Conservation (phyloP, 805 yeast genomes). For the Candida multigemmis region DNA sequence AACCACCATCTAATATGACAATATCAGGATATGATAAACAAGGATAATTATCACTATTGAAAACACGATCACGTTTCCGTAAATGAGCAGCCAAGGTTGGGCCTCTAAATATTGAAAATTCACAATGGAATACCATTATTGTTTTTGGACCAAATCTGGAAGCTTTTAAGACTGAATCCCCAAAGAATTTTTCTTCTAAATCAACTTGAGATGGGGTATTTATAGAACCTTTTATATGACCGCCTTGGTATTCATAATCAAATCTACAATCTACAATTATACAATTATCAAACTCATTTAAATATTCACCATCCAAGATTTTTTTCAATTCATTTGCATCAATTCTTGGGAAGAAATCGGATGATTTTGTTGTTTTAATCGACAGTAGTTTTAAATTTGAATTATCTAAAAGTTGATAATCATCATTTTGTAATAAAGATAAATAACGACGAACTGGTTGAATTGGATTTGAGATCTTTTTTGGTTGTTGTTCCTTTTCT, state of each 20-base stretch:
- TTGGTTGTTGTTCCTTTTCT: too few species aligned
- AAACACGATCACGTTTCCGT: constrained; percentile 70
- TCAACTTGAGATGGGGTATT: constrained; percentile 67
- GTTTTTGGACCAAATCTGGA: constrained; percentile 22
- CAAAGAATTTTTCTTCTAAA: constrained; percentile 47
- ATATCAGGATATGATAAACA: constrained; percentile 80
- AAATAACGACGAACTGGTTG: too few species aligned
- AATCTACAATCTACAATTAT: constrained; percentile 82
- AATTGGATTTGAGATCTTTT: too few species aligned
- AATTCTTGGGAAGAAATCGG: constrained; percentile 67
- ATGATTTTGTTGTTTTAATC: constrained; percentile 17
- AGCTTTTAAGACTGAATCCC: constrained; percentile 9
- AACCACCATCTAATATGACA: constrained; percentile 85
- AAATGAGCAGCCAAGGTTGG: constrained; percentile 86
- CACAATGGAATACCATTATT: constrained; percentile 85
- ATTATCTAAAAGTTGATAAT: constrained; percentile 14
- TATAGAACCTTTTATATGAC: constrained; percentile 79
- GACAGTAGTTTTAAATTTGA: constrained; percentile 19
- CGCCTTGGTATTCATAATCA: constrained; percentile 86
- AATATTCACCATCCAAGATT: constrained; percentile 45
- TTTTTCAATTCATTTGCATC: constrained; percentile 47
- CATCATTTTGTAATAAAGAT: too few species aligned
- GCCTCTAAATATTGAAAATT: constrained; percentile 88
- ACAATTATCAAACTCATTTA: constrained; percentile 44
- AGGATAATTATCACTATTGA: constrained; percentile 73